These are phyloP conservation scores for Lunularia cruciata DNA, from an alignment of 225 moss, liverwort and hornwort genomes.

Conservation along the genomic window DNA sequence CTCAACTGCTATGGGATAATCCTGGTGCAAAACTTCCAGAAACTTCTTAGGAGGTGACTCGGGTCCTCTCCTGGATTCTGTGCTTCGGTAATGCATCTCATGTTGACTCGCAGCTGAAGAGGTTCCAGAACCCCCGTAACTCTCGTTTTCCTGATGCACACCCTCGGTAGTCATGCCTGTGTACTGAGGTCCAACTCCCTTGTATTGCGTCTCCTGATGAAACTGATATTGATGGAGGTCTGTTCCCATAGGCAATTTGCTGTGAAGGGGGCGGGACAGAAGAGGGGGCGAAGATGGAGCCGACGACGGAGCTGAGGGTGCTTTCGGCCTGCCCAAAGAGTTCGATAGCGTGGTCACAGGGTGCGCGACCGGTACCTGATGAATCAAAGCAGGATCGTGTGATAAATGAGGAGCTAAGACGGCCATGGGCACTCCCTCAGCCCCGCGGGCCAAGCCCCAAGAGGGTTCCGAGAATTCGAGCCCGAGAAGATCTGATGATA, in stretches of 20 bases:
- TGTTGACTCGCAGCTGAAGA: constrained; percentile 54
- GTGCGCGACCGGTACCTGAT: constrained; percentile 66
- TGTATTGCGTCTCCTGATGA: constrained; percentile 51
- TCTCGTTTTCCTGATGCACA: constrained; percentile 56
- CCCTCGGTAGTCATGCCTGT: constrained; percentile 55
- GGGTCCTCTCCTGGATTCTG: constrained; percentile 60
- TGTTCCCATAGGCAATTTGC: constrained; percentile 50
- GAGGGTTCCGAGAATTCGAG: constrained; percentile 52
- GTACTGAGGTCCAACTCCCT: constrained; percentile 50
- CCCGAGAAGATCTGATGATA: constrained; percentile 47
- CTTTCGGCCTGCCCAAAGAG: constrained; percentile 35
- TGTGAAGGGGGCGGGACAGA: constrained; percentile 40
- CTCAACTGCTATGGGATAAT: constrained; percentile 57
- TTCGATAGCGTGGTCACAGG: constrained; percentile 45
- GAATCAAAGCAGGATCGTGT: constrained; percentile 70
- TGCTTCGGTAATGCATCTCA: constrained; percentile 52
- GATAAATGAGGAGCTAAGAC: constrained; percentile 68
- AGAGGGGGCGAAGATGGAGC: constrained; percentile 93
- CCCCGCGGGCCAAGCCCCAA: constrained; percentile 58
- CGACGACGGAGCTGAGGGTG: constrained; percentile 62
- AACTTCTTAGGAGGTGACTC: constrained; percentile 80
- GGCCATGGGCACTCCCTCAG: constrained; percentile 65
- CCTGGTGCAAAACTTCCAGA: constrained; percentile 57
- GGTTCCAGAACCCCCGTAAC: constrained; percentile 43
- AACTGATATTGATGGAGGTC: constrained; percentile 62